These are phyloP conservation scores for Rhodotorula sphaerocarpa DNA, from an alignment of 768 basidiomycete species.

Conservation along the genomic window DNA sequence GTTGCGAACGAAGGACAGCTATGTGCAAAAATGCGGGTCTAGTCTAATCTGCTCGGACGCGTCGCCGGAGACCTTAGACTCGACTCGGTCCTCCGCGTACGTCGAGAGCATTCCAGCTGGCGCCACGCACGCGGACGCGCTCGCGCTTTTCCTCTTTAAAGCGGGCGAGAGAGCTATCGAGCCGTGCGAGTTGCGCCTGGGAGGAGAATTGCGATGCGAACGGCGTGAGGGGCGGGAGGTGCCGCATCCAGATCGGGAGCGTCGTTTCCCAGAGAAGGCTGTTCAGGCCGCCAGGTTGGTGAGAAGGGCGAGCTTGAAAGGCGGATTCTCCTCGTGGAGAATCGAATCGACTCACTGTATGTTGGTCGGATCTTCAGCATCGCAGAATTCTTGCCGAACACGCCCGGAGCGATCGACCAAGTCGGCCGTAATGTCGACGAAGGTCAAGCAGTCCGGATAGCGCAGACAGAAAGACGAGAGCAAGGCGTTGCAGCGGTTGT, in stretches of 20 bases:
- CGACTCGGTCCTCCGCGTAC: too few species aligned
- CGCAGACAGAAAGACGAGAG: slow-evolving; percentile 14
- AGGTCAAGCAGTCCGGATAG: slow-evolving; percentile 1
- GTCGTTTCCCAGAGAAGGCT: slow-evolving; percentile 24
- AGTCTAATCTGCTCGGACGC: too few species aligned
- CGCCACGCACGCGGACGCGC: not conserved
- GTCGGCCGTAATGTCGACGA: slow-evolving; percentile 22
- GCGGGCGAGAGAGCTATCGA: not conserved
- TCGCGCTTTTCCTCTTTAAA: slow-evolving; percentile 2
- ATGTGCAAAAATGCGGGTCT: too few species aligned
- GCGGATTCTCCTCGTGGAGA: not conserved
- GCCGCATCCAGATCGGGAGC: slow-evolving; percentile 9
- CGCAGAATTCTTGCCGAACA: not conserved
- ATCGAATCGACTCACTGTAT: slow-evolving; percentile 7
- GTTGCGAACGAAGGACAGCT: too few species aligned
- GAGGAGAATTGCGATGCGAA: not conserved
- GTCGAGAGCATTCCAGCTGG: too few species aligned
- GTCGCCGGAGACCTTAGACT: too few species aligned
- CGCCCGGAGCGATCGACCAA: not conserved
- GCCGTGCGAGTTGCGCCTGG: not conserved
- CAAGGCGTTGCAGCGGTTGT: slow-evolving; percentile 16
- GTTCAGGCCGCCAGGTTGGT: too few species aligned
- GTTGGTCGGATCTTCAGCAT: slow-evolving; percentile 10
- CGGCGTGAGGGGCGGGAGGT: slow-evolving; percentile 2
- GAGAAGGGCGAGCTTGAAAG: too few species aligned